Base-by-base conservation (phyloP, 2,329 filamentous ascomycete genomes). In the Gnomoniopsis smithogilvyi region DNA sequence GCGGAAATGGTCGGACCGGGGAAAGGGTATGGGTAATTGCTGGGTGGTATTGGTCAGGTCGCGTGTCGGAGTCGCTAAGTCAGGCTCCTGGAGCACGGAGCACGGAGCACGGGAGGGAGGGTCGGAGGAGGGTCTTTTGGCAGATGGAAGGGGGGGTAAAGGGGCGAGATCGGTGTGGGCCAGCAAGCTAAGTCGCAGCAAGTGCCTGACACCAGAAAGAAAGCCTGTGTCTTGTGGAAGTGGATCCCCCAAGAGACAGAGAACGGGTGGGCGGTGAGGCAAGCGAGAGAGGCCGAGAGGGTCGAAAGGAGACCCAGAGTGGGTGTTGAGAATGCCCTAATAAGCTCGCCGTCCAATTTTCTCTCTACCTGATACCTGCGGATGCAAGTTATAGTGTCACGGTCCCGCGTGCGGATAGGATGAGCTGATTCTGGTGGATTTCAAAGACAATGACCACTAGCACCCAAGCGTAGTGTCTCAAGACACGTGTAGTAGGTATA, bases 1-100 rank as follows among this genome's bases (percentile, higher is more conserved):
- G 26, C 45, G 58, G 56, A 56, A 56, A 53, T 59, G 59, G 58
- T 53, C 59, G 51, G 59, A 52, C 59, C 59, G 59, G 51, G 48
- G 19, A 6, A n/a, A 41, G 59, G 55, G 51, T 30, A 30, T 8
- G 26, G 26, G 26, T 30, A 46, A 30, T 15, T 60, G 43, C 33
- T 51, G 52, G 38, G 45, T 58, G 46, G 54, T 45, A 51, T 54
- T 58, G 48, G 60, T 56, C 53, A 53, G 38, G 38, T 15, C 49
- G 60, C 41, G 57, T 60, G 49, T 41, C 52, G 53, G 41, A 41
- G 48, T 46, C 26, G 41, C 17, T 59, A 33, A 43, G 60, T 49
- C 36, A 57, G 15, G 43, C 43, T 45, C 38, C 8, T 15, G n/a
- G 43, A 45, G 19, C 36, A 41, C 36, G 36, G 43, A 45, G 19